phyloP scores from a whole-genome alignment of 768 basidiomycete species.

The Xanthoconium stramineum region DNA sequence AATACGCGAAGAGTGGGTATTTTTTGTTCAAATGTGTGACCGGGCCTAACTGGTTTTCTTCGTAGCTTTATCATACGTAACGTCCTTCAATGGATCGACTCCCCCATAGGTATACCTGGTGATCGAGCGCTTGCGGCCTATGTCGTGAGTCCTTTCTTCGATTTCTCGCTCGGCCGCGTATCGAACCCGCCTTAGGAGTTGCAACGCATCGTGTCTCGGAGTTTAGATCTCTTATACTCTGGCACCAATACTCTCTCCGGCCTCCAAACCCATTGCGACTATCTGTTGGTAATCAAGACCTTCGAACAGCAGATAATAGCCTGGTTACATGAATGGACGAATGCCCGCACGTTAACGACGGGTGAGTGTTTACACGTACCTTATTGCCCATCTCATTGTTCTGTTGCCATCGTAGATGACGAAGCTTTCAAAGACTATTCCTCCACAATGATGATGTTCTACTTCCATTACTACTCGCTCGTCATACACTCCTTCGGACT shows the following conservation, averaged over 20 bases:
- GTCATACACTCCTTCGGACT: slow-evolving; percentile 95
- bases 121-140: slow-evolving; percentile 76
- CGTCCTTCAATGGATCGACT: slow-evolving; percentile 68
- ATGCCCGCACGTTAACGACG: slow-evolving; percentile 11
- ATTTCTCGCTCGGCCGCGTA: neutral
- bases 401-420: slow-evolving; percentile 19
- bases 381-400: neutral
- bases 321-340: slow-evolving; percentile 56
- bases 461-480: slow-evolving; percentile 81
- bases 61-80: slow-evolving; percentile 83
- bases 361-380: slow-evolving; percentile 13
- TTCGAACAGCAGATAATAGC: slow-evolving; percentile 74
- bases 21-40: neutral
- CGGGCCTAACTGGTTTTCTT: neutral
- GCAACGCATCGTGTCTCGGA: slow-evolving; percentile 85
- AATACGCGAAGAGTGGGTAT: slow-evolving; percentile 86
- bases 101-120: slow-evolving; percentile 56
- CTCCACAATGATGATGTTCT: slow-evolving; percentile 53
- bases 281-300: slow-evolving; percentile 76
- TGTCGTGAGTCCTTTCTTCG: slow-evolving; percentile 47
- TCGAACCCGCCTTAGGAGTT: slow-evolving; percentile 51
- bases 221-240: slow-evolving; percentile 88
- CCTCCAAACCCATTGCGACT: slow-evolving; percentile 80
- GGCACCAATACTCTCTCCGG: slow-evolving; percentile 78
- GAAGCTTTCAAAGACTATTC: slow-evolving; percentile 27